Evolutionary conservation across 768 basidiomycete species (phyloP), one percentile per base, ranked within the genome.

Genomic region (Termitomyces sp.): DNA sequence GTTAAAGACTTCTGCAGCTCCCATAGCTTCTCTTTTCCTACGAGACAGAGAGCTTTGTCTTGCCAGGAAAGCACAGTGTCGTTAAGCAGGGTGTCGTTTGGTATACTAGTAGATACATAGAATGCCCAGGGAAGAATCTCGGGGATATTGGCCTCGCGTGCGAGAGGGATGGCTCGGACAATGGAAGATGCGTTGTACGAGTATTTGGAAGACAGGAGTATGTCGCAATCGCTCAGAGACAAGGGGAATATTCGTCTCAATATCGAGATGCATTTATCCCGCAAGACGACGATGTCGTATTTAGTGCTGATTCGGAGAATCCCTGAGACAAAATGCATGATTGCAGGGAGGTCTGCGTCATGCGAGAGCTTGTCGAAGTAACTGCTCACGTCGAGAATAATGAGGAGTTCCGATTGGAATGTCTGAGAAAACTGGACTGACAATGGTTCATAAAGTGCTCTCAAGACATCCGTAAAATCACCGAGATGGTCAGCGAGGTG

Each of bases 121-220:
- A 75, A 76, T 1, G 77, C 76, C 77, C 77, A 78, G 1, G 77
- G 77, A 1, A 78, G 72, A 22, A 78, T 73, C 51, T 71, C 71
- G 9, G 74, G 76, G 20, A 78, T 65, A 47, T 72, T 73, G 15
- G 72, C 69, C 48, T 73, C 72, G 16, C 73, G 68, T 2, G 76
- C 77, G 28, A 78, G 70, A 5, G 73, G 73, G 31, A 78, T 77
- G n/a, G 75, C 70, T 37, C 73, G 70, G 20, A 76, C 72, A 44
- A 78, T 70, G 28, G 73, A 71, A 1, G 68, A 65, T 12, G 75
- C 68, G 1, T 68, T 63, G 53, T 78, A 78, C 51, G 70, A 64
- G 34, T 71, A 72, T 28, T 73, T 66, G 33, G 71, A 68, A 16
- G 66, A 59, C 5, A 76, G 68, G n/a, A 77, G 73, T 9, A 63